Evolutionary conservation across 768 basidiomycete genomes (phyloP), one percentile per base, ranked within the genome.

Genomic region (Lactifluus volemus): DNA sequence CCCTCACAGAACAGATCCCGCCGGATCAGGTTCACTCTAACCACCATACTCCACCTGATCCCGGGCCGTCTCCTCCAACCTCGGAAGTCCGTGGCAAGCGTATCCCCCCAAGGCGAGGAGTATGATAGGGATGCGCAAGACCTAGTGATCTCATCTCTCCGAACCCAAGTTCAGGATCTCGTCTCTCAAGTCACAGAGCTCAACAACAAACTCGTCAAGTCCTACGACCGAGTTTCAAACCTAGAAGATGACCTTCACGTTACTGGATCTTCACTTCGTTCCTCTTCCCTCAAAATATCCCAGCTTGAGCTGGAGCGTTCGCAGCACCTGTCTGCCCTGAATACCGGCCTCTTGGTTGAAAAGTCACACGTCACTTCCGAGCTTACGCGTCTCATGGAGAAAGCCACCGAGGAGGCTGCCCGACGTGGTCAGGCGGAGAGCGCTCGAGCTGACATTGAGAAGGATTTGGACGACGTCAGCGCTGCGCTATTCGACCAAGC

Each of bases 381-480:
- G 76, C 85, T 99, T 60, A 95, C 85, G 66, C 82, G 94, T 34
- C 76, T 99, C 61, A 98, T 98, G 85, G 90, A 94, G 67, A 88
- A 86, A 64, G 87, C 94, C n/a, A 91, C 92, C 19, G 92, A 96
- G 68, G 96, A 97, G 75, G 93, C 95, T 14, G 85, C 91, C 1
- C 83, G 87, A 65, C 82, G 96, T 14, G 94, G 93, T 12, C 86
- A 92, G 71, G 95, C 95, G 1, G 95, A 96, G 73, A 83, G 77
- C 53, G 93, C 92, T 5, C 82, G 86, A 38, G 76, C 71, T 0
- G 84, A 84, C 64, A 96, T 99, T 53, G 96, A 99, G 76, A 84
- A 88, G 74, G 96, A 99, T 63, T 77, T 99, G 53, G 94, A 97
- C 70, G 92, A 96, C 71, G 84, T 99, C 63, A 93, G 93, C 63